phyloP scores from a whole-genome alignment of 345 rosid species.

The Hibiscus trionum region DNA sequence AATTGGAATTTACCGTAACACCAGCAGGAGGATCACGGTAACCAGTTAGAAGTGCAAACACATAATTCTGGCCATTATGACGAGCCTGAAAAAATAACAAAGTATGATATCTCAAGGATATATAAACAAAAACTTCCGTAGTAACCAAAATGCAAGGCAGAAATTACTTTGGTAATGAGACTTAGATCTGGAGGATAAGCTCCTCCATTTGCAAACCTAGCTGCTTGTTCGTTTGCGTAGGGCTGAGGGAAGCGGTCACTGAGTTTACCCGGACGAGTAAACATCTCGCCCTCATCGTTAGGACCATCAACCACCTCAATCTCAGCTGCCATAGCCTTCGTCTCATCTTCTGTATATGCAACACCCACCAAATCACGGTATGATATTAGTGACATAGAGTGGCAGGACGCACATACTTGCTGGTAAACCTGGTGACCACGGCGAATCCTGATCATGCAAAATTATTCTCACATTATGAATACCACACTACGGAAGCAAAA shows the following conservation, averaged over 20 bases:
- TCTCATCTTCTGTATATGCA: slow-evolving; percentile 96
- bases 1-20: slow-evolving; percentile 42
- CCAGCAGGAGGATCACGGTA: slow-evolving; percentile 99
- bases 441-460: slow-evolving; percentile 69
- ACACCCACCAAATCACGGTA: slow-evolving; percentile 95
- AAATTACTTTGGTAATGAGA: slow-evolving; percentile 88
- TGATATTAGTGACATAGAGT: slow-evolving; percentile 93
- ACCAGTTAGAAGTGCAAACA: slow-evolving; percentile 92
- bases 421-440: slow-evolving; percentile 98
- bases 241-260: slow-evolving; percentile 96
- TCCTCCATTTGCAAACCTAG: slow-evolving; percentile 99
- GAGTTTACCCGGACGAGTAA: slow-evolving; percentile 95
- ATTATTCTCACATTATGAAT: slow-evolving; percentile 1
- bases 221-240: slow-evolving; percentile 85
- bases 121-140: background rate
- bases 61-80: slow-evolving; percentile 97
- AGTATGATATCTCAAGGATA: slow-evolving; percentile 16
- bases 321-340: slow-evolving; percentile 99
- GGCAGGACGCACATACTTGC: slow-evolving; percentile 99
- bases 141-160: slow-evolving; percentile 21
- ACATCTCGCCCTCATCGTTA: slow-evolving; percentile 99
- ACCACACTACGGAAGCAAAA: background rate
- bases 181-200: slow-evolving; percentile 99
- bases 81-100: slow-evolving; percentile 62
- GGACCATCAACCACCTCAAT: slow-evolving; percentile 99